These are phyloP conservation scores for Borovskyia barvae DNA, from an alignment of 208 protist genomes.

Conservation along the genomic window DNA sequence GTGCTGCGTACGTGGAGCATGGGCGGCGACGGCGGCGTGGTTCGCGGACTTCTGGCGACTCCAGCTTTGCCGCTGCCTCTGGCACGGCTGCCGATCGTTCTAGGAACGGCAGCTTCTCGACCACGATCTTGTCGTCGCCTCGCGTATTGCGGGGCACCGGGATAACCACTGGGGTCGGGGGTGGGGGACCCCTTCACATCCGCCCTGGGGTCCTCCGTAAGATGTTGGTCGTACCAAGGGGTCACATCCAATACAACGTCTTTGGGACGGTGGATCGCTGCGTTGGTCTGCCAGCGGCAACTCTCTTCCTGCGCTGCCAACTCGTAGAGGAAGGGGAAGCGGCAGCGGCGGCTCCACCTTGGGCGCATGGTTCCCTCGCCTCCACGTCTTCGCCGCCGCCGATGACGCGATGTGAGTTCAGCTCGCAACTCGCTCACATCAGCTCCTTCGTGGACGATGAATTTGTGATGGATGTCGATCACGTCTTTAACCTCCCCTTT, in stretches of 20 bases:
- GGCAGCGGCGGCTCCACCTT: no score
- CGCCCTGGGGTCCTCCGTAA: slow-evolving; percentile 4
- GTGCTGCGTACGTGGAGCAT: background rate
- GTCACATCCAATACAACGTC: slow-evolving; percentile 29
- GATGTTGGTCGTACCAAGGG: background rate
- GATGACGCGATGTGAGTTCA: slow-evolving; percentile 26
- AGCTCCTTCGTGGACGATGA: slow-evolving; percentile 38
- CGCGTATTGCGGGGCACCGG: no score
- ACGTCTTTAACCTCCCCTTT: slow-evolving; percentile 76
- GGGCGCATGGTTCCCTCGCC: slow-evolving; percentile 1
- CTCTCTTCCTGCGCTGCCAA: slow-evolving; percentile 54
- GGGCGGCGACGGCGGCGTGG: background rate
- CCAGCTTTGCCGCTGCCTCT: background rate
- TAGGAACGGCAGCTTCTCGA: background rate
- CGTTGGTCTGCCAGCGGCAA: slow-evolving; percentile 39
- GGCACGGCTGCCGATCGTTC: background rate
- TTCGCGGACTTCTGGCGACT: background rate
- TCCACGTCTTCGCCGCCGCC: slow-evolving; percentile 7
- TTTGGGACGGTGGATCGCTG: slow-evolving; percentile 63
- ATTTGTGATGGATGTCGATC: slow-evolving; percentile 42
- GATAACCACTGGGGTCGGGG: background rate
- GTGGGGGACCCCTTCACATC: no score
- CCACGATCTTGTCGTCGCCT: background rate
- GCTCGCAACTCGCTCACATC: slow-evolving; percentile 56
- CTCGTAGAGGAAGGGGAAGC: slow-evolving; percentile 28